Percentiles rank a stretch among this genome's conserved stretches.
phyloP scores from a whole-genome alignment of 192 early-diverging fungal species.

The Globomyces pollinis-pini region DNA sequence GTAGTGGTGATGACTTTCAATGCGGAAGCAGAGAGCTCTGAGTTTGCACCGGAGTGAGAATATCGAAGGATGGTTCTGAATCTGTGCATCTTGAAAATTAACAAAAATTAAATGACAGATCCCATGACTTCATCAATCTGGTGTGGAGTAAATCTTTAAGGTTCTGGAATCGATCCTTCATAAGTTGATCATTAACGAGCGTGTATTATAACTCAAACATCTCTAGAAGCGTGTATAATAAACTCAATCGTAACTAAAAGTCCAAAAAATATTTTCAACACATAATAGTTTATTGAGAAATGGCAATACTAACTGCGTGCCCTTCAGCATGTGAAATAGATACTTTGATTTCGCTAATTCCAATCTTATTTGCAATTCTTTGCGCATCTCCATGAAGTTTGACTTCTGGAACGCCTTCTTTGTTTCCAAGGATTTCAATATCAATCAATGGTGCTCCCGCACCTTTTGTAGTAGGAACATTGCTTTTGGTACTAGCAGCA shows the following conservation, averaged over 20 bases:
- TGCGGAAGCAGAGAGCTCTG: background rate
- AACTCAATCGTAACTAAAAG: background rate
- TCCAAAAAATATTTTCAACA: background rate
- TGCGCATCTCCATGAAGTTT: conserved; percentile 76
- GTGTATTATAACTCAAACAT: background rate
- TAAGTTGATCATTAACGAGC: too few relatives aligned
- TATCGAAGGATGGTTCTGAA: too few relatives aligned
- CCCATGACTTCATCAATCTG: too few relatives aligned
- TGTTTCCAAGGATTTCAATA: conserved; percentile 70
- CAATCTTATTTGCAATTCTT: conserved; percentile 58
- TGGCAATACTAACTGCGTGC: conserved; percentile 86
- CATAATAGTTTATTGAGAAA: conserved; percentile 2
- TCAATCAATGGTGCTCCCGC: conserved; percentile 80
- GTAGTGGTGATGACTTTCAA: conserved; percentile 1
- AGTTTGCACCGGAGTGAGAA: background rate
- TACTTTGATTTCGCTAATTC: conserved; percentile 70
- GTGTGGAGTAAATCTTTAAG: too few relatives aligned
- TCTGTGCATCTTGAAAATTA: too few relatives aligned
- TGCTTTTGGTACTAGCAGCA: conserved; percentile 22
- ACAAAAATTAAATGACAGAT: too few relatives aligned
- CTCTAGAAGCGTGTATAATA: background rate
- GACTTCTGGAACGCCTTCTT: conserved; percentile 72
- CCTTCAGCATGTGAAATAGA: conserved; percentile 87
- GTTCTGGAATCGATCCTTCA: too few relatives aligned
- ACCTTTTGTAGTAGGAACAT: conserved; percentile 49